Percentiles rank a stretch among this genome's conserved stretches.
Conservation (phyloP, 768 basidiomycete species). For the Tylopilus felleus region DNA sequence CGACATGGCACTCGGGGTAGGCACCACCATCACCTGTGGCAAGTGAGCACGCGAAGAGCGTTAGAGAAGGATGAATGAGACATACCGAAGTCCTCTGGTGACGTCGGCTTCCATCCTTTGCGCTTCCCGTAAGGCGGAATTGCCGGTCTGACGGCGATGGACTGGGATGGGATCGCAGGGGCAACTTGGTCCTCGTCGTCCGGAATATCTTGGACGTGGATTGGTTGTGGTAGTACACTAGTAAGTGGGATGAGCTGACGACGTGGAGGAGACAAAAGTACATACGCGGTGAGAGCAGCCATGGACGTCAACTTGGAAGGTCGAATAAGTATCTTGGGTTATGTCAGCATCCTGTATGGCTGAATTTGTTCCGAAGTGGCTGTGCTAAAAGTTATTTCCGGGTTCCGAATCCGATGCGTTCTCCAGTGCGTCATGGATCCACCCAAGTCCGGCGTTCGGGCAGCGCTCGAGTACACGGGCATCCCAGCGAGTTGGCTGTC, state of each 20-base stretch:
- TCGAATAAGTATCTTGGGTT: slow-evolving; percentile 7
- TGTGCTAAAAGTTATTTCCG: slow-evolving; percentile 20
- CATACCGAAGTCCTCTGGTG: slow-evolving; percentile 82
- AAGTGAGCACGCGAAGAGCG: background rate
- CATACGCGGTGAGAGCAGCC: slow-evolving; percentile 78
- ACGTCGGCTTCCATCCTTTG: slow-evolving; percentile 79
- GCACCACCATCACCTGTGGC: slow-evolving; percentile 77
- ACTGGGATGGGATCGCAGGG: slow-evolving; percentile 31
- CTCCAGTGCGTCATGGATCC: slow-evolving; percentile 8
- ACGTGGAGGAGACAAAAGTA: slow-evolving; percentile 16
- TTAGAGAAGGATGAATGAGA: slow-evolving; percentile 12
- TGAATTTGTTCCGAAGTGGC: slow-evolving; percentile 25
- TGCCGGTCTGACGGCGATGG: slow-evolving; percentile 46
- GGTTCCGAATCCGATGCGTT: slow-evolving; percentile 19
- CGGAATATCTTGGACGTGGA: slow-evolving; percentile 46
- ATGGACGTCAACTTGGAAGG: slow-evolving; percentile 29
- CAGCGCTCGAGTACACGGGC: slow-evolving; percentile 66
- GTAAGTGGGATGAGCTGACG: background rate
- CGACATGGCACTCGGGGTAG: slow-evolving; percentile 93
- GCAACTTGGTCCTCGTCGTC: slow-evolving; percentile 61
- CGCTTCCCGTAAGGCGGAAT: slow-evolving; percentile 87
- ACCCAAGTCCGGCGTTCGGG: slow-evolving; percentile 51
- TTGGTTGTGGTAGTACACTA: slow-evolving; percentile 68
- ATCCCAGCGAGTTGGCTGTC: slow-evolving; percentile 75
- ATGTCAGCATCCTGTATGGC: slow-evolving; percentile 21